Conservation (phyloP, 1,284 basidiomycete genomes). For the Cryptococcus deneoformans region DNA sequence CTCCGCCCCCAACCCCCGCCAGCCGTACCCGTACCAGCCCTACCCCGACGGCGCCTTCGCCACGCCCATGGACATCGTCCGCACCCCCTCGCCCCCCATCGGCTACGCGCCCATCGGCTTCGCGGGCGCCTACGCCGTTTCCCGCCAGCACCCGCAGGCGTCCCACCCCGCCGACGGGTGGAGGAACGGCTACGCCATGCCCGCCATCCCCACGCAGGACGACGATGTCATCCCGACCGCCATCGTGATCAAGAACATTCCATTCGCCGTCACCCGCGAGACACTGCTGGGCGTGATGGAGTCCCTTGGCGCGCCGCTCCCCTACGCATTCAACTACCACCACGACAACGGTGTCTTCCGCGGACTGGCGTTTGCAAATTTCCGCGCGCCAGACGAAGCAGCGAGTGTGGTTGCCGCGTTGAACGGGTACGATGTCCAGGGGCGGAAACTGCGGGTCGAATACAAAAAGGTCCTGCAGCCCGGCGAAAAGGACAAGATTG, state of each 20-base stretch:
- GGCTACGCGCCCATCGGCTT: constrained; percentile 8
- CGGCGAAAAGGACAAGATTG: constrained; percentile 98
- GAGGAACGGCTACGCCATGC: constrained; percentile 22
- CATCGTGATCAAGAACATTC: constrained; percentile 99
- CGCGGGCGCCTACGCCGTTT: neutral
- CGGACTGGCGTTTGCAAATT: constrained; percentile 98
- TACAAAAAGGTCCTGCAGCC: constrained; percentile 99
- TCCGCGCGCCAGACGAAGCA: constrained; percentile 84
- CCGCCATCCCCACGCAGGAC: constrained; percentile 24
- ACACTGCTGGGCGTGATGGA: constrained; percentile 95
- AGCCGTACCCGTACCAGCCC: constrained; percentile 9
- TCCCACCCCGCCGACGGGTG: constrained; percentile 13
- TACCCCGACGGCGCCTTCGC: constrained; percentile 15
- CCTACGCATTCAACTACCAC: constrained; percentile 99
- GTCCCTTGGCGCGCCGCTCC: constrained; percentile 89
- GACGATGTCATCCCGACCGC: constrained; percentile 98
- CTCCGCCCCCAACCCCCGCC: constrained; percentile 23
- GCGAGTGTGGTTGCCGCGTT: constrained; percentile 93
- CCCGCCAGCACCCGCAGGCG: neutral
- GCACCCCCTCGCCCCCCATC: constrained; percentile 37
- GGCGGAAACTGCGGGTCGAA: constrained; percentile 97
- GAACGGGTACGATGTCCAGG: constrained; percentile 79
- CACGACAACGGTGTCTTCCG: constrained; percentile 96
- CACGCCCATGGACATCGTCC: constrained; percentile 21
- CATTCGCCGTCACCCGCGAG: constrained; percentile 95